Evolutionary conservation across 495 filamentous ascomycete genomes (phyloP).

Genomic region (Patellaria atrata): DNA sequence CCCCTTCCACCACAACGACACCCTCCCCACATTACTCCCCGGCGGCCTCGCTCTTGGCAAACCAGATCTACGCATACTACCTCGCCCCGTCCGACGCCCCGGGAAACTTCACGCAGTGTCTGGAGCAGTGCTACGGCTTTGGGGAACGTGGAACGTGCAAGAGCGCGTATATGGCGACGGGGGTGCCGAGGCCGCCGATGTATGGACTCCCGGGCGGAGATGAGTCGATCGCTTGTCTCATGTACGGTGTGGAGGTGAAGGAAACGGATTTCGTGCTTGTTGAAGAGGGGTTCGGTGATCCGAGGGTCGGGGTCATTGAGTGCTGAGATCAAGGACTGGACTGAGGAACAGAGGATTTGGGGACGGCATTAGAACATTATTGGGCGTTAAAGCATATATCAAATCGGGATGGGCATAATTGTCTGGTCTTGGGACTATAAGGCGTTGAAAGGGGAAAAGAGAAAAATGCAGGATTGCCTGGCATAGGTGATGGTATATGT

Average conservation of each 20-base stretch:
- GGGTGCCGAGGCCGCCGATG: conserved; percentile 14
- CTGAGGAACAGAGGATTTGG: too few relatives aligned
- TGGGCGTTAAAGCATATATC: too few relatives aligned
- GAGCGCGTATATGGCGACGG: conserved; percentile 16
- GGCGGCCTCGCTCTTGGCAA: conserved; percentile 2
- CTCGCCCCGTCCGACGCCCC: conserved; percentile 5
- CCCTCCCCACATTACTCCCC: too few relatives aligned
- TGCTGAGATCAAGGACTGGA: too few relatives aligned
- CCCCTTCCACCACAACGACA: conserved; percentile 4
- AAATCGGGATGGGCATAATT: too few relatives aligned
- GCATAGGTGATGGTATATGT: too few relatives aligned
- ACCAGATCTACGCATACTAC: conserved; percentile 18
- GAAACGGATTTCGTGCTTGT: conserved; percentile 12
- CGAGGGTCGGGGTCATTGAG: conserved; percentile 13
- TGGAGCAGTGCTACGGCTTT: conserved; percentile 26
- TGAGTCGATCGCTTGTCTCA: conserved; percentile 16
- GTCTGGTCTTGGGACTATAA: too few relatives aligned
- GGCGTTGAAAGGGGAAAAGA: too few relatives aligned
- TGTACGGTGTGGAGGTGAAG: conserved; percentile 16
- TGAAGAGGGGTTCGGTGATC: conserved; percentile 10
- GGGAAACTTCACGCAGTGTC: conserved; percentile 14
- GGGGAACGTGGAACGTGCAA: conserved; percentile 18
- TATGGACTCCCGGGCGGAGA: conserved; percentile 12
- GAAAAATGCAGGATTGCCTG: too few relatives aligned
- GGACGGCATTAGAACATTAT: too few relatives aligned